Evolutionary conservation across 129 eudicot genomes (phyloP), one percentile per base, ranked within the genome.

Genomic region (Pseudognaphalium luteoalbum): DNA sequence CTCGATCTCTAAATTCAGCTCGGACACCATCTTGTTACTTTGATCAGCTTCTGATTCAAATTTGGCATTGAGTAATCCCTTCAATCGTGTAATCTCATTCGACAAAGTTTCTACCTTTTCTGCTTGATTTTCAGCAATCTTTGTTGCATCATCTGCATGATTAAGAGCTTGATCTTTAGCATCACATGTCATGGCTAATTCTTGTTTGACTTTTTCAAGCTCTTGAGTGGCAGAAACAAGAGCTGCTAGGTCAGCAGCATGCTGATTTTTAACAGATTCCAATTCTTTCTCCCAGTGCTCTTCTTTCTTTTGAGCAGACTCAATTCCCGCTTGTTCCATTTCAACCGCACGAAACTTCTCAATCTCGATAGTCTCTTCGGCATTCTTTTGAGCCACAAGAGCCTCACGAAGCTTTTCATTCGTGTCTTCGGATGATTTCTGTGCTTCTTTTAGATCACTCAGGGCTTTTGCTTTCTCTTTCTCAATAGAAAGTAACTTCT

Each of bases 81-180:
- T 91, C 90, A 95, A 62, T 6, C 83, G 86, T 4, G 78, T 85
- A 67, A 95, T 71, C 77, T 95, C 99, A 73, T 87, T 78, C 1
- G 99, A 89, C 32, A 95, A 70, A n/a, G 71, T 66, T 47, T 95
- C 97, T 14, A 87, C 94, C 80, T 91, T 95, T 61, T 85, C 94
- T 15, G 81, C 88, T 60, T 91, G 96, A 76, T 66, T 85, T 80
- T 95, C 97, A 5, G 99, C 99, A 77, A 87, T 80, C 83, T 87
- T 91, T 29, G 97, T 89, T 51, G 97, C 99, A 70, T 95, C 99
- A 39, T 95, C 99, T 52, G 97, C 97, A 73, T 95, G 94, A 37
- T 66, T 68, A 65, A 95, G 96, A 15, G 97, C 97, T 82, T 87
- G 92, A 72, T 89, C 86, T 75, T 95, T 95, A 3, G 97, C 92